phyloP scores from a whole-genome alignment of 129 eudicot species.

The Artemisia tridentata region DNA sequence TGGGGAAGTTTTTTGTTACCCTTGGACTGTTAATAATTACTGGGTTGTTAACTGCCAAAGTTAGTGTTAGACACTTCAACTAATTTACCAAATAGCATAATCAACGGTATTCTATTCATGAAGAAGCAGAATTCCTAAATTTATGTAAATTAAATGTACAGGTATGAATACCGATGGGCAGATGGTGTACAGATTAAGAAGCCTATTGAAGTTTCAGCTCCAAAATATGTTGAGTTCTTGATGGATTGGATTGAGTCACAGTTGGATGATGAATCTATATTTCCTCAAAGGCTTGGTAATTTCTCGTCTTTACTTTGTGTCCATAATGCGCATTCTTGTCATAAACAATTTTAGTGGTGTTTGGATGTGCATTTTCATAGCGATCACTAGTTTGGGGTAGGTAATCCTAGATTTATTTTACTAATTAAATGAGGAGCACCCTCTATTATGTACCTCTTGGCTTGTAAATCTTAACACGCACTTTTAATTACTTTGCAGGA shows the following conservation, averaged over 20 bases:
- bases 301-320: not conserved
- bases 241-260: conserved; percentile 98
- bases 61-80: not conserved
- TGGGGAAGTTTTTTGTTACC: not conserved
- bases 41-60: not conserved
- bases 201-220: conserved; percentile 95
- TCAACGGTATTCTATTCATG: not conserved
- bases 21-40: not conserved
- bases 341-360: not conserved
- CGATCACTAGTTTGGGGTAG: not conserved
- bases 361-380: not conserved
- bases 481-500: conserved; percentile 43
- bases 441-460: not conserved
- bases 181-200: conserved; percentile 94
- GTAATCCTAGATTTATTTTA: not conserved
- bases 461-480: not conserved
- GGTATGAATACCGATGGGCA: conserved; percentile 97
- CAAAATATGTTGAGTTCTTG: conserved; percentile 88
- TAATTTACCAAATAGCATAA: not conserved
- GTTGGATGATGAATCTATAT: conserved; percentile 85
- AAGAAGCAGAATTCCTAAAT: not conserved
- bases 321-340: not conserved
- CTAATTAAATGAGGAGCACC: not conserved
- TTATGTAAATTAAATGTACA: conserved; percentile 28
- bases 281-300: conserved; percentile 94